phyloP scores from a whole-genome alignment of 2,329 filamentous ascomycete species.

The Dothideomycetes sp. region DNA sequence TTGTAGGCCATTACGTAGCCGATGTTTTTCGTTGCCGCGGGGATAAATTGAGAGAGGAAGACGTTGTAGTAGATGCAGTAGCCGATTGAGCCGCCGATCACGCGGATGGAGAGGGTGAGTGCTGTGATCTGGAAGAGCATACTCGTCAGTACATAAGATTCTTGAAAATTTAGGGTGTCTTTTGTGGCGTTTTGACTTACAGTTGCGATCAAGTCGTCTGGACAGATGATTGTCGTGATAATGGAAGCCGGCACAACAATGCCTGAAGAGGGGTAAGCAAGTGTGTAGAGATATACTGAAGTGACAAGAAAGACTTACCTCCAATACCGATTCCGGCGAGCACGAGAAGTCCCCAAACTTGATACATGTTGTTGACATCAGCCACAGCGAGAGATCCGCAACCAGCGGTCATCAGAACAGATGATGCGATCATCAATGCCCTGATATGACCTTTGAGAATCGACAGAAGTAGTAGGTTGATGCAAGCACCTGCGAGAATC shows the following conservation, averaged over 20 bases:
- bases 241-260: slow-evolving; percentile 60
- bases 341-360: slow-evolving; percentile 49
- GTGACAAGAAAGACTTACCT: too few species aligned
- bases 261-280: too few species aligned
- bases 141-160: too few species aligned
- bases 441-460: slow-evolving; percentile 50
- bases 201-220: slow-evolving; percentile 61
- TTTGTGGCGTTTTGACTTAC: too few species aligned
- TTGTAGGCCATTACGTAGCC: slow-evolving; percentile 41
- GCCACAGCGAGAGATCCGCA: slow-evolving; percentile 25
- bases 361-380: slow-evolving; percentile 26
- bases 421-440: slow-evolving; percentile 50
- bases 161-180: too few species aligned
- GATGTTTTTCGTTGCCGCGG: slow-evolving; percentile 39
- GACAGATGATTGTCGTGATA: slow-evolving; percentile 57
- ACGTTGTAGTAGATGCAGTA: slow-evolving; percentile 43
- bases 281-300: too few species aligned
- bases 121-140: too few species aligned
- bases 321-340: slow-evolving; percentile 57
- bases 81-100: slow-evolving; percentile 56
- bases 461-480: slow-evolving; percentile 50
- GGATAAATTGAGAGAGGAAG: slow-evolving; percentile 40
- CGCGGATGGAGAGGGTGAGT: slow-evolving; percentile 59
- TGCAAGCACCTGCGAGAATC: slow-evolving; percentile 52
- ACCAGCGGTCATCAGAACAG: slow-evolving; percentile 55